phyloP scores from a whole-genome alignment of 2,329 filamentous ascomycete species.

The Penicillium oxalicum region DNA sequence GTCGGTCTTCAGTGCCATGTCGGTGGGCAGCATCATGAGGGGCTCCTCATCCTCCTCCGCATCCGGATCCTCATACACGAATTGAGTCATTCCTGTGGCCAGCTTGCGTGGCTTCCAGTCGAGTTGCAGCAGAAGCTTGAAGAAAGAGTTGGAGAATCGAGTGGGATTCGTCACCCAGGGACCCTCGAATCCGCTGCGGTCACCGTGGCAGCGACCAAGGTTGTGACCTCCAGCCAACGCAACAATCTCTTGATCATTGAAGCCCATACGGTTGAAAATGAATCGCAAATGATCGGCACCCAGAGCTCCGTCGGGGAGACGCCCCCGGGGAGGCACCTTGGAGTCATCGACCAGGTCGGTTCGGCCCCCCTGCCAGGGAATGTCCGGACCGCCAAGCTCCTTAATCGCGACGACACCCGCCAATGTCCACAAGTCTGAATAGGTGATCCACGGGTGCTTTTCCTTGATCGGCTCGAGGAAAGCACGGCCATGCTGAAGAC shows the following conservation, averaged over 20 bases:
- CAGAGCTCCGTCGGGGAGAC: slow-evolving; percentile 50
- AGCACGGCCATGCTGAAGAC: slow-evolving; percentile 57
- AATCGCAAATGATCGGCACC: slow-evolving; percentile 51
- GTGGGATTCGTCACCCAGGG: slow-evolving; percentile 58
- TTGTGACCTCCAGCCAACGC: slow-evolving; percentile 53
- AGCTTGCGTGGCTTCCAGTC: slow-evolving; percentile 53
- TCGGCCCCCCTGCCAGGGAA: slow-evolving; percentile 53
- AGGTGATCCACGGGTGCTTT: slow-evolving; percentile 58
- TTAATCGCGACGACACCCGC: slow-evolving; percentile 54
- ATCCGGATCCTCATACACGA: slow-evolving; percentile 55
- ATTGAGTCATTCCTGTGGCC: slow-evolving; percentile 51
- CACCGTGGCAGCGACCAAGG: slow-evolving; percentile 50
- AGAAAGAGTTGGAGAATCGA: slow-evolving; percentile 54
- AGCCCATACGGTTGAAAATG: slow-evolving; percentile 57
- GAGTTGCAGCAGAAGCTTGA: slow-evolving; percentile 46
- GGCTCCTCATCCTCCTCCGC: slow-evolving; percentile 44
- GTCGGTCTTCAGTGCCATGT: slow-evolving; percentile 54
- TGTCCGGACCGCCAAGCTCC: slow-evolving; percentile 55
- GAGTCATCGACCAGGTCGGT: slow-evolving; percentile 58
- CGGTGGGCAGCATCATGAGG: slow-evolving; percentile 63
- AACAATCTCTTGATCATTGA: slow-evolving; percentile 56
- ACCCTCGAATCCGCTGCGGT: slow-evolving; percentile 53
- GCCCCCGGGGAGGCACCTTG: slow-evolving; percentile 53
- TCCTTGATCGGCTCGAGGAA: slow-evolving; percentile 59
- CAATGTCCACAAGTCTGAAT: slow-evolving; percentile 61